These are phyloP conservation scores for Sisymbrium altissimum DNA, from an alignment of 345 rosid genomes.

Conservation along the genomic window DNA sequence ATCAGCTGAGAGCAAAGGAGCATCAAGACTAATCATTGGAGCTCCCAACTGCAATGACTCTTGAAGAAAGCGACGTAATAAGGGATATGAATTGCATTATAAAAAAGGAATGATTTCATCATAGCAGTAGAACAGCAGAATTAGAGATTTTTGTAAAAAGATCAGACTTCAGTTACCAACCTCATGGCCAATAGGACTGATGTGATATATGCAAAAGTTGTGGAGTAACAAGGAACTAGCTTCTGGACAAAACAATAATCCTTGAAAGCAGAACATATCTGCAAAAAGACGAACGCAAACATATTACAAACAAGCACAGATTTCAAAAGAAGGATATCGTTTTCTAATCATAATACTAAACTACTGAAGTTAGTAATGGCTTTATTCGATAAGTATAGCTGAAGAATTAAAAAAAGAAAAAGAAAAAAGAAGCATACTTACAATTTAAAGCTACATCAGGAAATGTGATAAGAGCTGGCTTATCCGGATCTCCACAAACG, in stretches of 20 bases:
- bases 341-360: neutral
- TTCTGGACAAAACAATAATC: slow-evolving; percentile 83
- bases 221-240: slow-evolving; percentile 85
- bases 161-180: slow-evolving; percentile 47
- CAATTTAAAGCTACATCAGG: slow-evolving; percentile 90
- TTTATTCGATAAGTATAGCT: neutral
- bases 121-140: too few relatives aligned
- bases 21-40: slow-evolving; percentile 50
- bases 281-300: slow-evolving; percentile 22
- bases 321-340: neutral
- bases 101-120: neutral
- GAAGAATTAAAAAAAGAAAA: too few relatives aligned
- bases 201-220: slow-evolving; percentile 96
- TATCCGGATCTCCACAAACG: slow-evolving; percentile 89
- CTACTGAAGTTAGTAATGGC: neutral
- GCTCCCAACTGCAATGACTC: slow-evolving; percentile 96
- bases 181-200: slow-evolving; percentile 98
- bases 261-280: slow-evolving; percentile 93
- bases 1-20: slow-evolving; percentile 72
- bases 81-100: slow-evolving; percentile 41
- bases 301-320: neutral
- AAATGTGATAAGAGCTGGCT: slow-evolving; percentile 90
- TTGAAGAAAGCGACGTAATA: slow-evolving; percentile 55
- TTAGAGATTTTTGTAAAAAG: neutral
- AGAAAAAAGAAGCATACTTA: slow-evolving; percentile 35